Percentiles rank a stretch among this genome's conserved stretches.
phyloP scores from a whole-genome alignment of 495 filamentous ascomycete genomes.

The Cercophora samala region DNA sequence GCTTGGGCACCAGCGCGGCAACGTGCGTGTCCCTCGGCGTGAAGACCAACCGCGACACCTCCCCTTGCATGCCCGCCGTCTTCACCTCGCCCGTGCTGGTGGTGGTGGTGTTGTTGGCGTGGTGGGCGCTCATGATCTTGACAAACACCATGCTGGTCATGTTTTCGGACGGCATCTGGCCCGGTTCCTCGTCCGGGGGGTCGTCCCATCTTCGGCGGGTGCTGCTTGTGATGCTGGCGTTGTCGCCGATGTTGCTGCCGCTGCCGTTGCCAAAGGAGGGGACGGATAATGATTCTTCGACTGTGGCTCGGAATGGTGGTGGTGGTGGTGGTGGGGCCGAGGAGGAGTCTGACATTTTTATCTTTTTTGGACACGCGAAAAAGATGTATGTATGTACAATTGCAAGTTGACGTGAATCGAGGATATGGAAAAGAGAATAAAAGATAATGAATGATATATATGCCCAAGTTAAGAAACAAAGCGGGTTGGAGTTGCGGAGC shows the following conservation, averaged over 20 bases:
- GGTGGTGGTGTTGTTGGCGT: not conserved
- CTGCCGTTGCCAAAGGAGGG: not conserved
- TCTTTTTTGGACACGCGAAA: no score
- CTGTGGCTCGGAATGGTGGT: slow-evolving; percentile 10
- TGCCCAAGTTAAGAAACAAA: no score
- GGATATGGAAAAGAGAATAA: no score
- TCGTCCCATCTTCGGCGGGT: slow-evolving; percentile 27
- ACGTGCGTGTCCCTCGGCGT: slow-evolving; percentile 22
- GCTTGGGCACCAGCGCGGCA: slow-evolving; percentile 8
- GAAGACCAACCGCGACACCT: slow-evolving; percentile 20
- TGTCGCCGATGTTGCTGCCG: not conserved
- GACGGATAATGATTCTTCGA: slow-evolving; percentile 1
- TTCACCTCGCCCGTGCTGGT: no score
- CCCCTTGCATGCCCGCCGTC: slow-evolving; percentile 5
- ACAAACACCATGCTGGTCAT: slow-evolving; percentile 24
- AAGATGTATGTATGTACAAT: not conserved
- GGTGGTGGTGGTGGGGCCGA: slow-evolving; percentile 17
- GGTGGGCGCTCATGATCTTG: not conserved
- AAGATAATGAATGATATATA: no score
- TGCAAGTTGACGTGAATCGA: no score
- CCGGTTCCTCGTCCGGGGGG: slow-evolving; percentile 23
- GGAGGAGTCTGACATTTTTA: not conserved
- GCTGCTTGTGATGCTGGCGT: slow-evolving; percentile 12
- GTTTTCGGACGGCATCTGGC: slow-evolving; percentile 3
- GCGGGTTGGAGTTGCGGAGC: no score